Evolutionary conservation across 129 eudicot genomes (phyloP), one percentile per base, ranked within the genome.

Genomic region (Flaveria brownii): DNA sequence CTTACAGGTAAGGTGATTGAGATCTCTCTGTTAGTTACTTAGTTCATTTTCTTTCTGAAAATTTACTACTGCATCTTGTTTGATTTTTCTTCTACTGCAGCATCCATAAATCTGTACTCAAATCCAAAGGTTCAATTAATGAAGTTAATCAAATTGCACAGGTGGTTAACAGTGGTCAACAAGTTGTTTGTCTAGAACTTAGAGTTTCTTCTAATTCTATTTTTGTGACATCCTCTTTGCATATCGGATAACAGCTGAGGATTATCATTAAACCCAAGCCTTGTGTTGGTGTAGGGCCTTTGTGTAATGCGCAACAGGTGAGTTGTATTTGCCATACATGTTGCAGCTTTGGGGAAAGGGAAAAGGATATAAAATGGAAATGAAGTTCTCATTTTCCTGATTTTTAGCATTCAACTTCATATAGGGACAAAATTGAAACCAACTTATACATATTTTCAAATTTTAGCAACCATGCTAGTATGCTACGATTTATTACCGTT

Each of bases 61-160:
- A 36, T 18, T 45, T 43, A 56, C 73, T 6, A 11, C 17, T 39
- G 18, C 20, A 12, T 46, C 63, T 79, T 62, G 45, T 18, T 59
- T 45, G 30, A 47, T 28, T 82, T 17, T 82, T 73, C 81, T 62
- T 65, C 62, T 76, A 33, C 67, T 94, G 87, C 81, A 81, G 81
- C 61, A 81, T 81, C 60, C 77, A 81, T 70, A 81, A 70, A 81
- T 75, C 85, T 50, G 85, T 76, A 36, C 73, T 81, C 28, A 81
- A 81, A 70, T 81, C 81, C n/a, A 77, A 76, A 76, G 77, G 77
- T 81, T 81, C 94, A 59, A 89, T 95, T 68, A 82, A 85, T 80
- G 97, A 95, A 73, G 86, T 95, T 43, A 91, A 91, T 70, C 85
- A 81, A 81, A 81, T 81, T 81, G 85, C 85, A 63, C 99, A 95